A percentile compares a stretch with the other conserved stretches of the same genome.
Conservation (phyloP, 2,329 filamentous ascomycete genomes). For the Lachnellula cervina region DNA sequence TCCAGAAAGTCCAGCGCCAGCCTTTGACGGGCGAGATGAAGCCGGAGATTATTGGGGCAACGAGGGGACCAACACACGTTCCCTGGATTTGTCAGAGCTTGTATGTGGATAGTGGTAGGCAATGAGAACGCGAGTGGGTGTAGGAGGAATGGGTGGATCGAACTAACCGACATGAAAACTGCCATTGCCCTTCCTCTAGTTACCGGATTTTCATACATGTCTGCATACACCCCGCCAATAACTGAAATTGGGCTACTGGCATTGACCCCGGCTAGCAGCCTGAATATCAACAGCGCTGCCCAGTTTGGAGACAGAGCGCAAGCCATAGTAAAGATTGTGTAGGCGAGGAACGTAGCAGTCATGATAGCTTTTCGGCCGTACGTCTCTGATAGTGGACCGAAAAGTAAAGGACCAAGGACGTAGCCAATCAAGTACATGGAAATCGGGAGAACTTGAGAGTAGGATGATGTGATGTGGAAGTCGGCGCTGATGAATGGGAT, state of each 20-base stretch:
- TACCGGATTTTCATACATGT: constrained; percentile 55
- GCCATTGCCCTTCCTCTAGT: constrained; percentile 57
- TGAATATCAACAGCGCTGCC: constrained; percentile 55
- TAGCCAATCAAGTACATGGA: constrained; percentile 62
- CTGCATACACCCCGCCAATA: constrained; percentile 59
- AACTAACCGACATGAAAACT: constrained; percentile 52
- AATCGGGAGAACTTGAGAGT: constrained; percentile 47
- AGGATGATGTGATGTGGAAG: constrained; percentile 48
- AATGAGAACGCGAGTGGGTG: too few species aligned
- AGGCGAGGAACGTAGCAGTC: constrained; percentile 63
- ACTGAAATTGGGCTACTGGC: constrained; percentile 58
- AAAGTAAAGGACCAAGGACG: constrained; percentile 51
- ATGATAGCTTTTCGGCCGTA: constrained; percentile 54
- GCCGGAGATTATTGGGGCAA: constrained; percentile 57
- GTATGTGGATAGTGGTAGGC: too few species aligned
- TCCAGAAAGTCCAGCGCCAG: constrained; percentile 62
- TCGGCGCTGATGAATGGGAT: constrained; percentile 52
- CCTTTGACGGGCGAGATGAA: constrained; percentile 51
- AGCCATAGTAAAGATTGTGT: constrained; percentile 61
- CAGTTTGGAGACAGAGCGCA: constrained; percentile 59
- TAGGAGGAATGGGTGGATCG: background rate
- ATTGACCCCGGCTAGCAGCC: constrained; percentile 55
- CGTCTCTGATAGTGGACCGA: constrained; percentile 63
- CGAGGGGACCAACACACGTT: constrained; percentile 59
- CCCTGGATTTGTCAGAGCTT: constrained; percentile 35